Evolutionary conservation across 352 stramenopile species (phyloP).

Genomic region (Globisporangium rhizosaccharum): DNA sequence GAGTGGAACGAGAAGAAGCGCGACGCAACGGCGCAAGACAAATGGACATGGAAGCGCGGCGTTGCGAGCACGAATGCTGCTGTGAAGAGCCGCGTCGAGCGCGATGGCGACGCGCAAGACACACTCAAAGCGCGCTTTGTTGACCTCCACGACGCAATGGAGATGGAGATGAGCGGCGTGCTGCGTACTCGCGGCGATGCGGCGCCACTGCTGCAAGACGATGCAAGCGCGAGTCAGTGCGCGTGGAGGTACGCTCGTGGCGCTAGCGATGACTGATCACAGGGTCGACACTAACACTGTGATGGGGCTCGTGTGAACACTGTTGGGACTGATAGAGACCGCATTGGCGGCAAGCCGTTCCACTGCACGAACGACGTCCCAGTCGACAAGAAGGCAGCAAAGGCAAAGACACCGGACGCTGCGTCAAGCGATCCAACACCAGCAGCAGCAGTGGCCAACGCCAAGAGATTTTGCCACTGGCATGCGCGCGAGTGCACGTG

Average conservation of each 20-base stretch:
- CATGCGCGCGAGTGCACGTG: slow-evolving; percentile 42
- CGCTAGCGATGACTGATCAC: not conserved
- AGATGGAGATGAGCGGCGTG: slow-evolving; percentile 22
- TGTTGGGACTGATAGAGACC: slow-evolving; percentile 16
- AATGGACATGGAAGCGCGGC: slow-evolving; percentile 41
- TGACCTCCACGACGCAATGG: slow-evolving; percentile 29
- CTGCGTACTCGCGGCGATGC: not conserved
- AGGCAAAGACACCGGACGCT: not conserved
- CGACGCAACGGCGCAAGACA: slow-evolving; percentile 22
- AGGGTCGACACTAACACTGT: not conserved
- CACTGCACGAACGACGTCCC: slow-evolving; percentile 37
- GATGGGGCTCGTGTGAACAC: too few relatives aligned
- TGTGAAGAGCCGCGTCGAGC: slow-evolving; percentile 36
- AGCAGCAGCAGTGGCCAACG: not conserved
- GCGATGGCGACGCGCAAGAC: slow-evolving; percentile 17
- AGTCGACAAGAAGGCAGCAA: slow-evolving; percentile 9
- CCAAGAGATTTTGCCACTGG: slow-evolving; percentile 37
- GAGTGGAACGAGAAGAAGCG: slow-evolving; percentile 56
- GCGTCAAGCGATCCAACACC: not conserved
- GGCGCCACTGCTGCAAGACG: not conserved
- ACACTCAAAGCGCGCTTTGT: slow-evolving; percentile 29
- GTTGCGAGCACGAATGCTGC: slow-evolving; percentile 28
- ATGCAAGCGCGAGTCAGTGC: slow-evolving; percentile 12
- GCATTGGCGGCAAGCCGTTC: slow-evolving; percentile 41
- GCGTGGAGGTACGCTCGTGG: slow-evolving; percentile 24